Evolutionary conservation across 148 eudicot genomes (phyloP).

Genomic region (Rheum nobile): DNA sequence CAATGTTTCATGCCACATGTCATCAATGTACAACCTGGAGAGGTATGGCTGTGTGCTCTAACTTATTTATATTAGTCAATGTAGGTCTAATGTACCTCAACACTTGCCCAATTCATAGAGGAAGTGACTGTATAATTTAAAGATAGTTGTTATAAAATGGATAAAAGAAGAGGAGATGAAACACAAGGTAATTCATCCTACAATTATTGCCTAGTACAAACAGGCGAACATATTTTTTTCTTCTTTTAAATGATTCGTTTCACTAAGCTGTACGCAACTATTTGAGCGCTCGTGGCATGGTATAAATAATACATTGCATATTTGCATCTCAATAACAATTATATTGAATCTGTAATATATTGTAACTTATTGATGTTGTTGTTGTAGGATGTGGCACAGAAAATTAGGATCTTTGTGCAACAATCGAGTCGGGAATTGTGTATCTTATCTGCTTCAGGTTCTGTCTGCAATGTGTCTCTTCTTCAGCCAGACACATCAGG

Average conservation of each 20-base stretch:
- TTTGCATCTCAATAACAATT: neutral
- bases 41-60: conserved; percentile 16
- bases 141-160: too few relatives aligned
- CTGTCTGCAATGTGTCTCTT: conserved; percentile 56
- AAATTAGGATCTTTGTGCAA: conserved; percentile 64
- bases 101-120: neutral
- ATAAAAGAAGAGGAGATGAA: too few relatives aligned
- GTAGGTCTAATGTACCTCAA: neutral
- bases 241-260: neutral
- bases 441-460: conserved; percentile 82
- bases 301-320: too few relatives aligned
- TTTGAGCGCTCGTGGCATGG: neutral
- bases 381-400: conserved; percentile 65
- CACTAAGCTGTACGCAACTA: neutral
- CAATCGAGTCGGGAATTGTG: conserved; percentile 62
- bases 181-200: neutral
- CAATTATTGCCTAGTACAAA: neutral
- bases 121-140: too few relatives aligned
- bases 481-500: conserved; percentile 79
- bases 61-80: neutral
- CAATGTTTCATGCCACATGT: conserved; percentile 32
- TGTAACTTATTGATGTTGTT: neutral
- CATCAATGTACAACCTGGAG: conserved; percentile 31
- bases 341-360: neutral
- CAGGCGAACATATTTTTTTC: neutral